These are phyloP conservation scores for Colletotrichum filicis DNA, from an alignment of 2,329 filamentous ascomycete genomes.

Conservation along the genomic window DNA sequence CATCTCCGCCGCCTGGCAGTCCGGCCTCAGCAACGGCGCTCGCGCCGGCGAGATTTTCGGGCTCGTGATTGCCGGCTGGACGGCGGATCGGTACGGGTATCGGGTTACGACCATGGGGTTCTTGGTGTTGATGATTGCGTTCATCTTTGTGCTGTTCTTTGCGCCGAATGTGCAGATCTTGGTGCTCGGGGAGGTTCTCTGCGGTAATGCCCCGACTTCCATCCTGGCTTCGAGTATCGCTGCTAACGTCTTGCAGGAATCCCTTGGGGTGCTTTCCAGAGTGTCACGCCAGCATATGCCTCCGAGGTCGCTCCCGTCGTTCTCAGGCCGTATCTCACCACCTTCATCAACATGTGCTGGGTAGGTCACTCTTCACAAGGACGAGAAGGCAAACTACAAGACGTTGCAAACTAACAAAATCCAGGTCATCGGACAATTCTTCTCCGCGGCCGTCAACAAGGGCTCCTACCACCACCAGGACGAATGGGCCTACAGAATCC, in stretches of 20 bases:
- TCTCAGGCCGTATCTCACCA: conserved; percentile 63
- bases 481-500: conserved; percentile 61
- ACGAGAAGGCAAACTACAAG: background rate
- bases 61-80: conserved; percentile 62
- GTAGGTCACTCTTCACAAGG: conserved; percentile 33
- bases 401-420: background rate
- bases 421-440: conserved; percentile 61
- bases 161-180: conserved; percentile 57
- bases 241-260: conserved; percentile 51
- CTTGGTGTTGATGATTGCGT: conserved; percentile 57
- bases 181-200: conserved; percentile 60
- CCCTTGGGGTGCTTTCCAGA: conserved; percentile 64
- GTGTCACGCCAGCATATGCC: conserved; percentile 63
- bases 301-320: conserved; percentile 62
- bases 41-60: conserved; percentile 66
- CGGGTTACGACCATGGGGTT: conserved; percentile 60
- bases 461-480: conserved; percentile 50
- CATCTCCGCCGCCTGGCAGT: conserved; percentile 67
- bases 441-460: conserved; percentile 59
- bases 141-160: conserved; percentile 66
- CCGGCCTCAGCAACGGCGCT: conserved; percentile 64
- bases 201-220: conserved; percentile 36
- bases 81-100: conserved; percentile 62
- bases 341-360: conserved; percentile 68
- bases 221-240: conserved; percentile 1